Percentiles rank a stretch among this genome's conserved stretches.
phyloP scores from a whole-genome alignment of 2,329 filamentous ascomycete genomes.

The Sclerotiophoma versabilis region DNA sequence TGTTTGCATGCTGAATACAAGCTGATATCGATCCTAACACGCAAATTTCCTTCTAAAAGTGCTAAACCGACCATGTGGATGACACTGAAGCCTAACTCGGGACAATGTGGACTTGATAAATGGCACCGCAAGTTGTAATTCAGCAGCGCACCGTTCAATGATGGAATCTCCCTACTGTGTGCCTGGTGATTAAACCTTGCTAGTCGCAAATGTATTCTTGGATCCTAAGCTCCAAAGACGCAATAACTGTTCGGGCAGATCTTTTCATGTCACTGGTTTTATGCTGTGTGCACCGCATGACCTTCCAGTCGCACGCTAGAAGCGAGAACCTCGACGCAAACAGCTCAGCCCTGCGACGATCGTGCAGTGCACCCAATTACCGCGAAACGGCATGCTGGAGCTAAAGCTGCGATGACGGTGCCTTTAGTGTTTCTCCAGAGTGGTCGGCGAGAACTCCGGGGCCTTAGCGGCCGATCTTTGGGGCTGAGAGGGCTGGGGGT shows the following conservation, averaged over 20 bases:
- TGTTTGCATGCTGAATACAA: no score
- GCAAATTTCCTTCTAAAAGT: no score
- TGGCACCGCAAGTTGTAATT: no score
- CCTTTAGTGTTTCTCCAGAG: slow-evolving; percentile 2
- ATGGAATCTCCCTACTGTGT: no score
- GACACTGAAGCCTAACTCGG: no score
- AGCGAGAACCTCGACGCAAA: background rate
- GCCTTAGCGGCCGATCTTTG: slow-evolving; percentile 6
- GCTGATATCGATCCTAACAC: no score
- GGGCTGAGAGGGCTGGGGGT: background rate
- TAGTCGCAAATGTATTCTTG: background rate
- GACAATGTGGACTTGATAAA: no score
- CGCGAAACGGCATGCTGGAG: background rate
- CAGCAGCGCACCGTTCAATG: no score
- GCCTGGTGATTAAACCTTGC: background rate
- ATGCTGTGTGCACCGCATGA: background rate
- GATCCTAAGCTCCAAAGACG: background rate
- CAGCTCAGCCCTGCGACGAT: slow-evolving; percentile 8
- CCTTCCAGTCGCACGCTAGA: background rate
- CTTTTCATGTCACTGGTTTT: background rate
- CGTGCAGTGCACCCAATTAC: background rate
- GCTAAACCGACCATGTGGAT: no score
- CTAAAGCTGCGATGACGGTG: slow-evolving; percentile 5
- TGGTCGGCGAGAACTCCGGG: background rate
- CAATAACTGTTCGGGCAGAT: no score